Percentiles rank a stretch among this genome's conserved stretches.
These are phyloP conservation scores for Coemansia sp. DNA, from an alignment of 192 early-diverging fungal genomes.

Conservation along the genomic window DNA sequence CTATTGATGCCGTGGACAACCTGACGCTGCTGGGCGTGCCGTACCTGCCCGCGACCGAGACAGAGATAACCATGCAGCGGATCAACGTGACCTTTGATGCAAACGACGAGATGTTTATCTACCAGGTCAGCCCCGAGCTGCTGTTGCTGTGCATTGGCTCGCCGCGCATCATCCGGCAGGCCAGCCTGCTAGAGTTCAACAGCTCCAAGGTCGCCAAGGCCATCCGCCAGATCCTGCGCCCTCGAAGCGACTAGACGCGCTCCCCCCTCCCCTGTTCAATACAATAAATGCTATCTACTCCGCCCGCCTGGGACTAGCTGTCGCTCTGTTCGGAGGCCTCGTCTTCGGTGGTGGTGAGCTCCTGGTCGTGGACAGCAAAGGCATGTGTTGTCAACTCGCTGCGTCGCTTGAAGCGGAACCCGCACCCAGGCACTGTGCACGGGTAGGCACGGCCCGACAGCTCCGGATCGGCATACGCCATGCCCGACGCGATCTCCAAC, in stretches of 20 bases:
- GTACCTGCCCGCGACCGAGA: constrained; percentile 4
- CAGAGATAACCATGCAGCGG: constrained; percentile 15
- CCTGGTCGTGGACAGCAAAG: too few relatives aligned
- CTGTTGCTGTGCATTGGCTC: constrained; percentile 27
- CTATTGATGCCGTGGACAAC: constrained; percentile 89
- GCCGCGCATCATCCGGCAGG: constrained; percentile 16
- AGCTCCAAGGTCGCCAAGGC: constrained; percentile 39
- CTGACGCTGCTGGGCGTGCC: constrained; percentile 63
- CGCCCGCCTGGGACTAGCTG: too few relatives aligned
- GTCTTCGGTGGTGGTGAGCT: too few relatives aligned
- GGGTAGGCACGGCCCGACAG: constrained; percentile 21
- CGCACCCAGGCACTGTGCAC: constrained; percentile 22
- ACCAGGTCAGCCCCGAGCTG: constrained; percentile 32
- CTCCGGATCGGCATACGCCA: constrained; percentile 32
- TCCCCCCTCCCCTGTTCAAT: too few relatives aligned
- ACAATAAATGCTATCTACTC: too few relatives aligned
- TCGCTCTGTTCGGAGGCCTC: too few relatives aligned
- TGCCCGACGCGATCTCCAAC: constrained; percentile 34
- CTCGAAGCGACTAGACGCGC: too few relatives aligned
- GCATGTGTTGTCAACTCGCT: too few relatives aligned
- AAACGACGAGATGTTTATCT: constrained; percentile 20
- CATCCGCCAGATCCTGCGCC: constrained; percentile 39
- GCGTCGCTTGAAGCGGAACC: constrained; percentile 43
- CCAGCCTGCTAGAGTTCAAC: constrained; percentile 46
- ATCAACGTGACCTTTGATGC: constrained; percentile 17